These are phyloP conservation scores for Holtermanniella nyarrowii DNA, from an alignment of 768 basidiomycete species.

Conservation along the genomic window DNA sequence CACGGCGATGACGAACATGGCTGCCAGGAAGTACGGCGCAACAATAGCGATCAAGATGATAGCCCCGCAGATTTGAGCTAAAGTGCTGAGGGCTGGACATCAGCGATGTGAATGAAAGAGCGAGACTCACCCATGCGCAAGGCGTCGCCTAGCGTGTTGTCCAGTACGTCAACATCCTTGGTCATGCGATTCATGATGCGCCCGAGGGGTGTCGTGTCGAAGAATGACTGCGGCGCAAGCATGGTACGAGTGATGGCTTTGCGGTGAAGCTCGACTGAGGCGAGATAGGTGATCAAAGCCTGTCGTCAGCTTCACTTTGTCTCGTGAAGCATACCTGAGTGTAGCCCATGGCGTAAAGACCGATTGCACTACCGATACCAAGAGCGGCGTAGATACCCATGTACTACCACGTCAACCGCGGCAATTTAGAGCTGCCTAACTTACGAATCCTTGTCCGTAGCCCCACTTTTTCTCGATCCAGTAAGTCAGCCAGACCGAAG, in stretches of 20 bases:
- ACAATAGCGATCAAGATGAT: constrained; percentile 59
- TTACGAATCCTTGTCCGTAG: constrained; percentile 32
- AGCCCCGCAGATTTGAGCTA: constrained; percentile 59
- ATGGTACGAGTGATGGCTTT: constrained; percentile 43
- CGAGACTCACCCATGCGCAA: constrained; percentile 25
- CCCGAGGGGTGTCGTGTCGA: constrained; percentile 53
- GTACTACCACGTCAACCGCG: constrained; percentile 44
- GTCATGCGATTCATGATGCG: constrained; percentile 39
- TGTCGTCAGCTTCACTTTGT: not conserved
- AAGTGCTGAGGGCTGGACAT: constrained; percentile 47
- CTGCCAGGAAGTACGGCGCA: constrained; percentile 75
- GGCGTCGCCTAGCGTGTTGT: constrained; percentile 38
- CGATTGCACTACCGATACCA: constrained; percentile 59
- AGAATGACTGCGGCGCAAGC: constrained; percentile 81
- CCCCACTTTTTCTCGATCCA: constrained; percentile 59
- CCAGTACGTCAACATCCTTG: constrained; percentile 40
- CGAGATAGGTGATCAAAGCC: constrained; percentile 63
- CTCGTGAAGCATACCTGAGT: constrained; percentile 16
- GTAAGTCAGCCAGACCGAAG: constrained; percentile 59
- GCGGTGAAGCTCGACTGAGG: constrained; percentile 57
- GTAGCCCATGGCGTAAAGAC: constrained; percentile 58
- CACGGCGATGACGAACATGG: constrained; percentile 51
- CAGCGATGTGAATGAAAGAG: constrained; percentile 3
- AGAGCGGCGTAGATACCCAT: constrained; percentile 73
- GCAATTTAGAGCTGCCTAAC: constrained; percentile 51